These are phyloP conservation scores for Didymella exigua DNA, from an alignment of 2,329 filamentous ascomycete species.

Conservation along the genomic window DNA sequence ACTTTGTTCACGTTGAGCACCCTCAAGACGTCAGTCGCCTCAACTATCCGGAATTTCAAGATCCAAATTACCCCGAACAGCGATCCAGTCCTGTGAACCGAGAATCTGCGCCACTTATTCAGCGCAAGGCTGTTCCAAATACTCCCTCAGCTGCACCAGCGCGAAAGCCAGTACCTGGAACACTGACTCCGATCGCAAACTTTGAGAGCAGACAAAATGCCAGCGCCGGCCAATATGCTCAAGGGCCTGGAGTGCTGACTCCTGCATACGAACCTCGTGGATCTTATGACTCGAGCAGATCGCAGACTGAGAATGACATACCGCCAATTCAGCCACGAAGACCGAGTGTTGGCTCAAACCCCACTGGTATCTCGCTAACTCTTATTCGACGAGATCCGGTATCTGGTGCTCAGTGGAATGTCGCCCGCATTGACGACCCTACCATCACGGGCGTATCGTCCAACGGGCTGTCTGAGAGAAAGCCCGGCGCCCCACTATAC, in stretches of 20 bases:
- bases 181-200: slow-evolving; percentile 33
- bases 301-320: slow-evolving; percentile 29
- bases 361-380: slow-evolving; percentile 46
- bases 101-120: slow-evolving; percentile 28
- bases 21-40: slow-evolving; percentile 57
- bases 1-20: slow-evolving; percentile 83
- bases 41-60: slow-evolving; percentile 19
- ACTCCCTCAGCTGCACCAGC: slow-evolving; percentile 18
- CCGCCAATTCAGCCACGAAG: slow-evolving; percentile 30
- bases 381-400: slow-evolving; percentile 59
- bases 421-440: slow-evolving; percentile 55
- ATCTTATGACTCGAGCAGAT: slow-evolving; percentile 32
- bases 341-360: slow-evolving; percentile 23
- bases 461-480: slow-evolving; percentile 45
- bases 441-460: slow-evolving; percentile 53
- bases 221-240: slow-evolving; percentile 26
- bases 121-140: slow-evolving; percentile 39
- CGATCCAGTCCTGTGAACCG: slow-evolving; percentile 14
- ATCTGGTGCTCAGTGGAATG: slow-evolving; percentile 58
- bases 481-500: slow-evolving; percentile 52
- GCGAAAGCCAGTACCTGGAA: slow-evolving; percentile 38
- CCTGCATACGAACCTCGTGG: slow-evolving; percentile 30
- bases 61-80: slow-evolving; percentile 21
- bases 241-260: slow-evolving; percentile 22
- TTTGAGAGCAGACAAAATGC: slow-evolving; percentile 39